Base-by-base conservation (phyloP, 2,329 filamentous ascomycete genomes). In the Teratosphaeriaceae sp. region DNA sequence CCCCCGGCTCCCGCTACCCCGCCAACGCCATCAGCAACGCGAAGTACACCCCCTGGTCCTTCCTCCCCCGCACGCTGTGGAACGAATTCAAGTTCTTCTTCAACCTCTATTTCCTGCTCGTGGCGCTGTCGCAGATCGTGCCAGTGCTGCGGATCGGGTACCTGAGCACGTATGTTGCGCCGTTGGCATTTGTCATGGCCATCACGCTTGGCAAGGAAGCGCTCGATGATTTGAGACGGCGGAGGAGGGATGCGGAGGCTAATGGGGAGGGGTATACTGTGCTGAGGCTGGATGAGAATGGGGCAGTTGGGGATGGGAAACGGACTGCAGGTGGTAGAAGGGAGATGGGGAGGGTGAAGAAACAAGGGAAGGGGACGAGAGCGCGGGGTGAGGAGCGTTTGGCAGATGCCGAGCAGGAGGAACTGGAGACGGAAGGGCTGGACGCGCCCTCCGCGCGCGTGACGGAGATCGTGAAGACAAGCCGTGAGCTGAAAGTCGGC, bases 81-180 rank as follows among this genome's bases (percentile, higher is more conserved):
- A 97, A 97, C 68, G 92, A 98, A 62, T 98, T 98, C 64, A 96
- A 90, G 46, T 98, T 97, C 72, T 98, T 98, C 69, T 95, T 98
- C 75, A 98, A 98, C 75, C 87, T 97, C 73, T 98, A 98, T 64
- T 98, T 98, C 64, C 73, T 98, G 43, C 80, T 97, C 20, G 92
- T 98, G 38, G 94, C 92, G 5, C 68, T 97, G 38, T 97, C 90
- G 27, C 92, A 98, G 67, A 82, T 88, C 33, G 89, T 98, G 58
- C 89, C 88, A 3, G 78, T 85, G 18, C 69, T 98, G 42, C 80
- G 88, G 42, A 96, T 98, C 52, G 92, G 92, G 43, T 97, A 96
- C 64, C 76, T 98, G 48, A 86, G 86, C 22, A 97, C 92, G 1
- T 98, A 98, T 58, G 81, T 97, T 62, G 89, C 86, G 16, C 92